Base-by-base conservation (phyloP, 306 rosid genomes). In the Adenanthera pavonina region DNA sequence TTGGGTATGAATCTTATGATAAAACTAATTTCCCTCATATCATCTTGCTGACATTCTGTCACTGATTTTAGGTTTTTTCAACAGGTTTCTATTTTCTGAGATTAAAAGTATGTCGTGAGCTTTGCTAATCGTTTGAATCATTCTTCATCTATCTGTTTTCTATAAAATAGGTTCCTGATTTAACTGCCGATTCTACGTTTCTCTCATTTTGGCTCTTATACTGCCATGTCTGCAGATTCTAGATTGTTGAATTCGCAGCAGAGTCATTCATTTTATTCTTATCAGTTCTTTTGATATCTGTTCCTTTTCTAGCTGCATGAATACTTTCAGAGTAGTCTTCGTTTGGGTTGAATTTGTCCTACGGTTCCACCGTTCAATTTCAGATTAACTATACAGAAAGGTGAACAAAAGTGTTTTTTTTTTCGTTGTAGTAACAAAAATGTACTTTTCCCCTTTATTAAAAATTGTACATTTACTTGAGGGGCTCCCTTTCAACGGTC, bases 1-100 rank as follows among this genome's bases (percentile, higher is more conserved):
- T 74, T 68, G 97, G 98, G 98, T 95, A 85, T 64, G 91, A 60
- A 2, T 72, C 34, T 54, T 38, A n/a, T 36, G 49, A 25, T 20
- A 25, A 25, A 38, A 6, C 71, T 69, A 72, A 56, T 68, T 25
- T 59, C 4, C 15, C 38, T 75, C 52, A n/a, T 66, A 59, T 73
- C 43, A 79, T 14, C 66, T 76, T 72, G 25, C n/a, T 60, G 7
- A n/a, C 25, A 9, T 17, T 40, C 51, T 40, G 2, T 40, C 0
- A 16, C 72, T 44, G 74, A 43, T 51, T 71, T 33, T 57, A 16
- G 68, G 44, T 43, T 46, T 3, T 13, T 35, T 51, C 38, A 30
- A 47, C 33, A 2, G 56, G 76, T 73, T 53, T 72, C 4, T 40
- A 13, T 15, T 56, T 19, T 46, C 17, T 0, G 67, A 35, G 12